phyloP scores from a whole-genome alignment of 768 basidiomycete genomes.

The Brasilioporus rufonigricans region DNA sequence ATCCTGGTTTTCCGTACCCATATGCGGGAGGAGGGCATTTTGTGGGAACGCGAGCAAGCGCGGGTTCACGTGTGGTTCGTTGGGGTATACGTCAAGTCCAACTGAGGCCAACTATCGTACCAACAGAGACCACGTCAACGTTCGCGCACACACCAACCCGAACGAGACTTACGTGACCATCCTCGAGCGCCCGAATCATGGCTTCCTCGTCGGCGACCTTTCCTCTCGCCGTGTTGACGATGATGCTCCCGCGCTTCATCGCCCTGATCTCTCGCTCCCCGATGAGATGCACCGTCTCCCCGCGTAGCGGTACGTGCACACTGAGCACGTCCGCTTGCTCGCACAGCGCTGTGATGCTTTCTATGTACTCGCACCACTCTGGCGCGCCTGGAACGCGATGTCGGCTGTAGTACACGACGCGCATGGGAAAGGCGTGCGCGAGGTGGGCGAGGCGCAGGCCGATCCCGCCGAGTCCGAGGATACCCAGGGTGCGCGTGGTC shows the following conservation, averaged over 20 bases:
- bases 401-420: constrained; percentile 77
- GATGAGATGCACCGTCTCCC: constrained; percentile 69
- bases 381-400: constrained; percentile 55
- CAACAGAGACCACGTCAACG: constrained; percentile 47
- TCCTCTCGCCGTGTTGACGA: constrained; percentile 87
- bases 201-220: constrained; percentile 88
- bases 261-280: constrained; percentile 72
- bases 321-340: constrained; percentile 78
- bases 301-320: constrained; percentile 77
- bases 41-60: constrained; percentile 75
- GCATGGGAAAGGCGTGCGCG: constrained; percentile 83
- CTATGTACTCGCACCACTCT: constrained; percentile 76
- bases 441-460: constrained; percentile 69
- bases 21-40: constrained; percentile 83
- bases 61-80: constrained; percentile 80
- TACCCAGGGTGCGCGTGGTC: constrained; percentile 64
- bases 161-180: constrained; percentile 89
- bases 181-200: constrained; percentile 81
- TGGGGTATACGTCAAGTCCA: constrained; percentile 83
- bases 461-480: constrained; percentile 78
- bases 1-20: constrained; percentile 87
- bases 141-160: constrained; percentile 36
- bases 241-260: constrained; percentile 73
- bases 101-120: constrained; percentile 35
- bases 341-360: constrained; percentile 61